A percentile compares a stretch with the other conserved stretches of the same genome.
Conservation (phyloP, 305 asterid species). For the Ilex paraguariensis region DNA sequence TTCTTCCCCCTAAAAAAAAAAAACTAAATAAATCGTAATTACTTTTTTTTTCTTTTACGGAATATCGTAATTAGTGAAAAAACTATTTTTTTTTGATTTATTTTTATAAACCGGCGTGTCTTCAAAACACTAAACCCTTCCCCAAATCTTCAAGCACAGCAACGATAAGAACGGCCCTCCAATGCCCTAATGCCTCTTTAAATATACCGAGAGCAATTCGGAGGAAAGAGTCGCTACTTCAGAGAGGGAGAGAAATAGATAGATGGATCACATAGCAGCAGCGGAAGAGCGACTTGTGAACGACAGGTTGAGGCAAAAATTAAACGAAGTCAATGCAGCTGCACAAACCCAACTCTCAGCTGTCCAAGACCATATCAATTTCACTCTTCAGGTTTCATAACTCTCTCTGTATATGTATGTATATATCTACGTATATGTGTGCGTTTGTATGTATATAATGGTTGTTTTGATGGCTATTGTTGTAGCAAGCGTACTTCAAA, state of each 20-base stretch:
- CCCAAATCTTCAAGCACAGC: too few relatives aligned
- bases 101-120: too few relatives aligned
- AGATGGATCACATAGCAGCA: conserved; percentile 76
- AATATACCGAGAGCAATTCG: too few relatives aligned
- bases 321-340: conserved; percentile 67
- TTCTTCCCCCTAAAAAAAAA: too few relatives aligned
- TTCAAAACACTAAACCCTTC: too few relatives aligned
- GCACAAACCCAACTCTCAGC: conserved; percentile 76
- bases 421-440: neutral
- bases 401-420: neutral
- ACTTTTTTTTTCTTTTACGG: too few relatives aligned
- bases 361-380: conserved; percentile 81
- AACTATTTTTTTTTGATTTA: too few relatives aligned
- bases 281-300: conserved; percentile 54
- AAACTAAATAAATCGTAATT: too few relatives aligned
- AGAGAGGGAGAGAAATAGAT: neutral
- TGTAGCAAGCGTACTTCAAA: conserved; percentile 85
- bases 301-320: conserved; percentile 66
- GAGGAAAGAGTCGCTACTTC: too few relatives aligned
- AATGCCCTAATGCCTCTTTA: too few relatives aligned
- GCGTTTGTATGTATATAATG: neutral
- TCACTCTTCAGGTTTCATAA: conserved; percentile 51
- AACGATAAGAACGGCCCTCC: too few relatives aligned
- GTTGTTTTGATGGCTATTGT: neutral
- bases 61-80: too few relatives aligned